phyloP scores from a whole-genome alignment of 805 yeast genomes.

The Hanseniaspora meyeri region DNA sequence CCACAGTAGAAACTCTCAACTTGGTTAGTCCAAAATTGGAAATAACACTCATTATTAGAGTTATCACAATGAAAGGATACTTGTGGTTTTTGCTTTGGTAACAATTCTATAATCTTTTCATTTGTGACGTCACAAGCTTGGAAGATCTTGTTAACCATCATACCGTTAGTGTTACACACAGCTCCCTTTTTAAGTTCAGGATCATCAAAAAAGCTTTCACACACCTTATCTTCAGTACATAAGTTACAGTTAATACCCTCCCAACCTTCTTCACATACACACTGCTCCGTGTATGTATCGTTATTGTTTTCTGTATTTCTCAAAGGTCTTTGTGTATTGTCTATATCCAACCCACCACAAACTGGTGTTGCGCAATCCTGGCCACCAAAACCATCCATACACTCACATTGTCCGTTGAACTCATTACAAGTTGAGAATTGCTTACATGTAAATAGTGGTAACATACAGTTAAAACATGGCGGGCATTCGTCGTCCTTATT shows the following conservation, averaged over 20 bases:
- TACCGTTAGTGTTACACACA: constrained; percentile 78
- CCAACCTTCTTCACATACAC: constrained; percentile 83
- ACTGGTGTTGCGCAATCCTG: constrained; percentile 77
- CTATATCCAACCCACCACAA: constrained; percentile 71
- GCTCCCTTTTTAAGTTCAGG: constrained; percentile 48
- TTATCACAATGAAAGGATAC: constrained; percentile 82
- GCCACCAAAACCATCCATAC: constrained; percentile 88
- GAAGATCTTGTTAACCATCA: constrained; percentile 63
- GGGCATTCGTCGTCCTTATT: constrained; percentile 45
- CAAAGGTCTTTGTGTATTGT: constrained; percentile 46
- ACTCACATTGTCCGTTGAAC: constrained; percentile 82
- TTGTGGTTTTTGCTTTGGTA: constrained; percentile 74
- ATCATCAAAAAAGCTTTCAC: constrained; percentile 81
- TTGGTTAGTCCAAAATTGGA: constrained; percentile 93
- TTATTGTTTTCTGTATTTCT: constrained; percentile 35
- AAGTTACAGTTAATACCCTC: constrained; percentile 85
- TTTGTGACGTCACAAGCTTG: constrained; percentile 95
- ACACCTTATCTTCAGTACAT: constrained; percentile 59
- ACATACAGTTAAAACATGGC: constrained; percentile 89
- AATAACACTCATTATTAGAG: constrained; percentile 55
- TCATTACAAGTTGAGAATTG: constrained; percentile 85
- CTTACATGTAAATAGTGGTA: constrained; percentile 78
- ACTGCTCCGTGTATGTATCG: constrained; percentile 22
- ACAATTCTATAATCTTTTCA: constrained; percentile 65
- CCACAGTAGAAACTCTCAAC: constrained; percentile 85